phyloP scores from a whole-genome alignment of 768 basidiomycete species.

The Boletales sp. region DNA sequence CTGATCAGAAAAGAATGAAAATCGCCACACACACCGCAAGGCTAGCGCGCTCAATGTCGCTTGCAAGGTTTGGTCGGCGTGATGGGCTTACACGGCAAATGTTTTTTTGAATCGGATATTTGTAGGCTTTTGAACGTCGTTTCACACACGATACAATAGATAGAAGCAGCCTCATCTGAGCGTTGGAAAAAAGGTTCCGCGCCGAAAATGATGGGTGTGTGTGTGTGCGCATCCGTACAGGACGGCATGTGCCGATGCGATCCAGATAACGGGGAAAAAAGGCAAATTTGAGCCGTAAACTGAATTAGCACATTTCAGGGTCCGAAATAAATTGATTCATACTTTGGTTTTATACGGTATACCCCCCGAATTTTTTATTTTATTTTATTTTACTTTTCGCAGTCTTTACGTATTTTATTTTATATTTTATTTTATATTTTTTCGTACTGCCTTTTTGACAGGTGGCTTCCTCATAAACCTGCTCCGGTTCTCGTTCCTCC shows the following conservation, averaged over 20 bases:
- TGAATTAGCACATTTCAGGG: conserved; percentile 31
- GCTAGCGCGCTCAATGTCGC: conserved; percentile 7
- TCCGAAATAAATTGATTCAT: conserved; percentile 26
- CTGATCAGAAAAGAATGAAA: conserved; percentile 24
- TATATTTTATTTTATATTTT: conserved; percentile 23
- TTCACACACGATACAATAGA: conserved; percentile 19
- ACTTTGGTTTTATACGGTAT: too few species aligned
- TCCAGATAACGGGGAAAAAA: conserved; percentile 27
- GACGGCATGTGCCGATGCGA: conserved; percentile 31
- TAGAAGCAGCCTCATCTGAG: conserved; percentile 4
- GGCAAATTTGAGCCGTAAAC: conserved; percentile 31
- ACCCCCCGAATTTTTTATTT: too few species aligned
- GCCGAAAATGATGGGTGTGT: conserved; percentile 24
- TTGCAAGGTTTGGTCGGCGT: neutral
- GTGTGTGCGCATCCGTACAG: conserved; percentile 20
- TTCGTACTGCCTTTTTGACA: conserved; percentile 33
- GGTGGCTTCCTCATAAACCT: conserved; percentile 33
- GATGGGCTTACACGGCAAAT: too few species aligned
- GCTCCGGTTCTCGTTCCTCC: conserved; percentile 21
- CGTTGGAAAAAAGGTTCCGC: conserved; percentile 21
- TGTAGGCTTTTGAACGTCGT: too few species aligned
- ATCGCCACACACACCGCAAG: conserved; percentile 5
- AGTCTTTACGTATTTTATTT: conserved; percentile 27
- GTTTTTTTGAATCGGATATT: too few species aligned
- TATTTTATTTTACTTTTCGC: neutral